Evolutionary conservation across 2,329 filamentous ascomycete genomes (phyloP).

Genomic region (Calycina herbarum): DNA sequence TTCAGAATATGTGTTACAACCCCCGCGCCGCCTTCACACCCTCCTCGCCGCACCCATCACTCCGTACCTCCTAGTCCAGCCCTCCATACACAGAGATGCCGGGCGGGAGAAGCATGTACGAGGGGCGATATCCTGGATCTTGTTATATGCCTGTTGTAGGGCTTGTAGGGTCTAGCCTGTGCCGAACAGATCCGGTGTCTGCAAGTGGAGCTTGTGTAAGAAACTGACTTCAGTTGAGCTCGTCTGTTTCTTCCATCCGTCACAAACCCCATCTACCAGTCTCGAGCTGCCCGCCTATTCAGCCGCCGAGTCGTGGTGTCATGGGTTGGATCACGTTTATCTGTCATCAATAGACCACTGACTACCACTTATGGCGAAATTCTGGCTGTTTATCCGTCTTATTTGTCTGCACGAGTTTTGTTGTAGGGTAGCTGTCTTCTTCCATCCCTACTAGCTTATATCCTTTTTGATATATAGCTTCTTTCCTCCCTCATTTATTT

Average conservation of each 20-base stretch:
- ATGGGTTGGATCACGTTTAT: not conserved
- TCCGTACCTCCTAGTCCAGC: not conserved
- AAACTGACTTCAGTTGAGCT: slow-evolving; percentile 9
- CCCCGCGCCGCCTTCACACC: not conserved
- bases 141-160: too few relatives aligned
- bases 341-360: not conserved
- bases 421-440: slow-evolving; percentile 31
- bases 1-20: not conserved
- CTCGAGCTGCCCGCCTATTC: slow-evolving; percentile 26
- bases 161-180: not conserved
- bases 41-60: not conserved
- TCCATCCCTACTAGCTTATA: not conserved
- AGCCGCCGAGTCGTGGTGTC: slow-evolving; percentile 26
- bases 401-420: slow-evolving; percentile 32
- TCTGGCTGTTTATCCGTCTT: slow-evolving; percentile 32
- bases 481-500: not conserved
- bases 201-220: not conserved
- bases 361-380: slow-evolving; percentile 20
- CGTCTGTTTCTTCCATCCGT: slow-evolving; percentile 14
- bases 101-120: not conserved
- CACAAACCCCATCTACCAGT: slow-evolving; percentile 6
- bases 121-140: too few relatives aligned
- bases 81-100: not conserved
- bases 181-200: not conserved
- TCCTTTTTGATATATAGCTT: not conserved